A percentile compares a stretch with the other conserved stretches of the same genome.
Evolutionary conservation across 805 yeast species (phyloP).

Genomic region (baker's yeast (Saccharomyces cerevisiae)): DNA sequence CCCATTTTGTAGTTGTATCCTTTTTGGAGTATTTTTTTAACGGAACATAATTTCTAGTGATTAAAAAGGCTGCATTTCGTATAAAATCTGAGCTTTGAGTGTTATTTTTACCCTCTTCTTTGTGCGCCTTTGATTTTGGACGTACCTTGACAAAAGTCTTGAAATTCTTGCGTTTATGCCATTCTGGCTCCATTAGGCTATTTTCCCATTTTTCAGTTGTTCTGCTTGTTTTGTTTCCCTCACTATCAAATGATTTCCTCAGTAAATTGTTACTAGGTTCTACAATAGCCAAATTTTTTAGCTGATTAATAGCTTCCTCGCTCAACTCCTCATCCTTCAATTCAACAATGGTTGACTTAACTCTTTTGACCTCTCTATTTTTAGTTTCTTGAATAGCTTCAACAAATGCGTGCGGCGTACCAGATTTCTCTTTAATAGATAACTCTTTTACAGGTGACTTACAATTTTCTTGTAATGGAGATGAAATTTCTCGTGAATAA

Average conservation of each 20-base stretch:
- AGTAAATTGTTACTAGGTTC: slow-evolving; percentile 23
- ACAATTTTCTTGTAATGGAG: not conserved
- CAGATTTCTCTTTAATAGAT: no score
- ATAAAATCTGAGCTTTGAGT: slow-evolving; percentile 5
- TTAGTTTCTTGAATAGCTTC: slow-evolving; percentile 30
- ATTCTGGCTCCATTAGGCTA: slow-evolving; percentile 2
- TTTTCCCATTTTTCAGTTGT: not conserved
- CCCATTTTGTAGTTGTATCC: not conserved
- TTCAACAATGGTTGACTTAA: slow-evolving; percentile 20
- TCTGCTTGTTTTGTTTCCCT: not conserved
- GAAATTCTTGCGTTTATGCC: slow-evolving; percentile 34
- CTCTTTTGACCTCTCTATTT: slow-evolving; percentile 22
- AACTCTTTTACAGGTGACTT: not conserved
- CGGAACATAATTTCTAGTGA: slow-evolving; percentile 30
- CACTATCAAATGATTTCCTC: slow-evolving; percentile 4
- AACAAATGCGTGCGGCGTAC: slow-evolving; percentile 11
- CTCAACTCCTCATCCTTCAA: slow-evolving; percentile 24
- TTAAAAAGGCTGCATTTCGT: slow-evolving; percentile 19
- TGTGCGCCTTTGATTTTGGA: slow-evolving; percentile 9
- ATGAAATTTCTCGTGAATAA: not conserved
- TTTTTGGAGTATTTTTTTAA: slow-evolving; percentile 17
- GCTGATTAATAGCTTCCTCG: slow-evolving; percentile 24
- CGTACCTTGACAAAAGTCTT: slow-evolving; percentile 33
- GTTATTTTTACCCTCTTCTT: not conserved
- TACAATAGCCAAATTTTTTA: slow-evolving; percentile 32